These are phyloP conservation scores for Quercus cerris DNA, from an alignment of 306 rosid genomes.

Conservation along the genomic window DNA sequence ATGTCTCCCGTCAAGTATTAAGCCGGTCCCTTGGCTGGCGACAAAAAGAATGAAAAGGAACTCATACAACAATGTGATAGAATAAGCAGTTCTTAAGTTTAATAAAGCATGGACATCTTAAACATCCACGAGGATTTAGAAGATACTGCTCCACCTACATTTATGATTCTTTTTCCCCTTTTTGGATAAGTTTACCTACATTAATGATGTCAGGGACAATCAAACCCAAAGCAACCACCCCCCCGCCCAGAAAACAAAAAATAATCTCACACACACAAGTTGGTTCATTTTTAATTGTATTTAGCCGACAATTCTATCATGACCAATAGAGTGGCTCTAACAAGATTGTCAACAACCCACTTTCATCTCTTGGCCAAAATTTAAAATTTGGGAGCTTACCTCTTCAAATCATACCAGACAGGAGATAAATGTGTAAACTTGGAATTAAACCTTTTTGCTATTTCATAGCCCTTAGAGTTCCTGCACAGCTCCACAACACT, in stretches of 20 bases:
- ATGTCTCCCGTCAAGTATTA: conserved; percentile 87
- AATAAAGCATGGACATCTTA: not conserved
- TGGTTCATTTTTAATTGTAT: not conserved
- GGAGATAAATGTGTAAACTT: conserved; percentile 94
- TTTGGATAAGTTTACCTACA: too few relatives aligned
- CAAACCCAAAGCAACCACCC: not conserved
- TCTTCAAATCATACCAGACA: conserved; percentile 91
- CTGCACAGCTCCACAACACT: conserved; percentile 44
- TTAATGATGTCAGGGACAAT: not conserved
- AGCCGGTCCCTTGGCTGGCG: conserved; percentile 67
- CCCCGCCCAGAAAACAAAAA: not conserved
- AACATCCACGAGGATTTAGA: not conserved
- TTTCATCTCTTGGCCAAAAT: conserved; percentile 8
- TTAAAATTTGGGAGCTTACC: conserved; percentile 45
- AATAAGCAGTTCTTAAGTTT: not conserved
- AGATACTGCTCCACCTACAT: too few relatives aligned
- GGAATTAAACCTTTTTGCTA: conserved; percentile 80
- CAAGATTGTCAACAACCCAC: not conserved
- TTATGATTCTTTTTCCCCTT: too few relatives aligned
- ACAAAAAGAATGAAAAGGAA: conserved; percentile 36
- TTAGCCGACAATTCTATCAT: not conserved
- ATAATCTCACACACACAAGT: not conserved
- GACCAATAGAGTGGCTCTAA: not conserved
- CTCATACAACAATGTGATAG: conserved; percentile 19
- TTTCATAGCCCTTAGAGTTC: conserved; percentile 86